Conservation (phyloP, 345 rosid species). For the Cardiospermum halicacabum region DNA sequence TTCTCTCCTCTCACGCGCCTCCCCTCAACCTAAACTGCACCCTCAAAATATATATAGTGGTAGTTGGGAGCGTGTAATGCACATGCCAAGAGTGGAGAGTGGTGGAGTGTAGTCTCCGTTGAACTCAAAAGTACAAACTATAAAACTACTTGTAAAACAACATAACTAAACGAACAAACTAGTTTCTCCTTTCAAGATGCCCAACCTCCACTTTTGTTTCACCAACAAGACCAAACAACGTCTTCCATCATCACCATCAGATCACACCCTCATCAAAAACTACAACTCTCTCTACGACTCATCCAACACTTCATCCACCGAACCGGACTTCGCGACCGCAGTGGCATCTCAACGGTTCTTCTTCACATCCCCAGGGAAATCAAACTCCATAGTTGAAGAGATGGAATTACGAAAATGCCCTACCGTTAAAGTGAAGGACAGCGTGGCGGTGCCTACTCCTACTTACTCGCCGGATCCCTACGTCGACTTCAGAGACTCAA, state of each 20-base stretch:
- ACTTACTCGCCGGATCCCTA: constrained; percentile 82
- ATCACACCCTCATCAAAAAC: constrained; percentile 23
- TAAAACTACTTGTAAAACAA: too few species aligned
- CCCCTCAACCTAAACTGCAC: not conserved
- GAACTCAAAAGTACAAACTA: constrained; percentile 9
- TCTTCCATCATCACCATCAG: constrained; percentile 14
- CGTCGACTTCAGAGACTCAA: constrained; percentile 78
- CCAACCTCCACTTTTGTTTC: constrained; percentile 57
- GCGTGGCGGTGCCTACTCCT: constrained; percentile 55
- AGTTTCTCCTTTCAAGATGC: too few species aligned
- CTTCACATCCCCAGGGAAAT: constrained; percentile 83
- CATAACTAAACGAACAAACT: not conserved
- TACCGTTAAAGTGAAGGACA: constrained; percentile 26
- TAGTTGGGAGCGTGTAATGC: not conserved
- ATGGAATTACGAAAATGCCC: constrained; percentile 5
- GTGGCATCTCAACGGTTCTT: constrained; percentile 86
- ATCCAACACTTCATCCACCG: constrained; percentile 16
- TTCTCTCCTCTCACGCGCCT: constrained; percentile 17
- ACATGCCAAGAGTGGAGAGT: not conserved
- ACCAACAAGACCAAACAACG: constrained; percentile 34
- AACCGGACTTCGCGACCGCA: constrained; percentile 62
- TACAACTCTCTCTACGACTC: constrained; percentile 45
- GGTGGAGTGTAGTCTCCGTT: constrained; percentile 16
- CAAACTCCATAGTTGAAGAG: constrained; percentile 88
- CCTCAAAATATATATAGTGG: too few species aligned